A percentile compares a stretch with the other conserved stretches of the same genome.
Evolutionary conservation across 75 land plant genomes (phyloP).

Genomic region (Chamaecyparis obtusa): DNA sequence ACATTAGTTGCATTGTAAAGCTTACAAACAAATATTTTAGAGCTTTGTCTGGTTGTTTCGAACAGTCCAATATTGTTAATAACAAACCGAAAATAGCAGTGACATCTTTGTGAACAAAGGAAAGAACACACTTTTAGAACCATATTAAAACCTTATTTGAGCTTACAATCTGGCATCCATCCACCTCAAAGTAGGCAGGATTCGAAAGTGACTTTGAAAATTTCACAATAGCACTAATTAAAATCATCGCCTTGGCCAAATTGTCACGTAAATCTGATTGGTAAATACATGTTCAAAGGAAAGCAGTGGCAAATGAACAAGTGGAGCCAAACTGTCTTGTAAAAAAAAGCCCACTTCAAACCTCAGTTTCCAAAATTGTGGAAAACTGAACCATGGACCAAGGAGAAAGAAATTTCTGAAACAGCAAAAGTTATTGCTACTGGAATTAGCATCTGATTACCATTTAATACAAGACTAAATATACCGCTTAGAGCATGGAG

Average conservation of each 20-base stretch:
- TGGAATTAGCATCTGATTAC: neutral
- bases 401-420: neutral
- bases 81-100: neutral
- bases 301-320: neutral
- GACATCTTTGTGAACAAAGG: neutral
- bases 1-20: neutral
- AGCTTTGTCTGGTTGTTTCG: neutral
- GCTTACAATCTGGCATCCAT: slow-evolving; percentile 2
- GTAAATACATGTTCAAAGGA: neutral
- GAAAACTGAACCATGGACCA: neutral
- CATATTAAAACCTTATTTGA: neutral
- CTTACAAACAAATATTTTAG: neutral
- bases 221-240: neutral
- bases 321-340: neutral
- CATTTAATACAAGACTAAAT: neutral
- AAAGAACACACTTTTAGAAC: neutral
- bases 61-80: neutral
- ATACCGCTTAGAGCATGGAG: neutral
- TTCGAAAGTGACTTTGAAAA: neutral
- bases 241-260: neutral
- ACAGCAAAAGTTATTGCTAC: neutral
- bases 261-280: neutral
- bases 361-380: neutral
- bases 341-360: neutral
- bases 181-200: neutral